Percentiles rank a stretch among this genome's conserved stretches.
Evolutionary conservation across 164 flowering plant species (phyloP).

Genomic region (Vitis rupestris): DNA sequence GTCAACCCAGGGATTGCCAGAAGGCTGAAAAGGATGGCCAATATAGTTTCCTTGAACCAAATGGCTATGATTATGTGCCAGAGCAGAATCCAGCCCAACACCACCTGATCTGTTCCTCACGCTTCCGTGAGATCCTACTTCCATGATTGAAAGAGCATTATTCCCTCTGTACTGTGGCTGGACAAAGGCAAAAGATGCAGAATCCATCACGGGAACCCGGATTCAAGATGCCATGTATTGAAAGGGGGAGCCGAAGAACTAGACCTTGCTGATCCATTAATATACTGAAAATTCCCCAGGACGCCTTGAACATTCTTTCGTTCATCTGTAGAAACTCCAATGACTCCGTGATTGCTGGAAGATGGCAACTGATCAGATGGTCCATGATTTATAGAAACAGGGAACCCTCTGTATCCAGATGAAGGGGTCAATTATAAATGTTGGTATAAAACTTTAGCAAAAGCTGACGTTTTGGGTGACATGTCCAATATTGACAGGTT

Average conservation of each 20-base stretch:
- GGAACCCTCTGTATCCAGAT: slow-evolving; percentile 34
- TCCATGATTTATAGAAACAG: slow-evolving; percentile 40
- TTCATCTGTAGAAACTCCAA: slow-evolving; percentile 46
- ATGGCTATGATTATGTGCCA: slow-evolving; percentile 37
- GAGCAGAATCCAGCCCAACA: slow-evolving; percentile 34
- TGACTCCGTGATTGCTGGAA: slow-evolving; percentile 40
- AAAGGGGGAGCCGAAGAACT: slow-evolving; percentile 45
- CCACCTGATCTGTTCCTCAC: slow-evolving; percentile 44
- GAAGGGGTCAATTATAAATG: slow-evolving; percentile 43
- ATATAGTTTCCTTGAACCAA: slow-evolving; percentile 44
- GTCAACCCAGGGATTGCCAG: slow-evolving; percentile 46
- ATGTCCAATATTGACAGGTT: too few relatives aligned
- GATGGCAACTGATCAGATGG: slow-evolving; percentile 44
- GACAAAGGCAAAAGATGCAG: slow-evolving; percentile 17
- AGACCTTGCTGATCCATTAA: slow-evolving; percentile 46
- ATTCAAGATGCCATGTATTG: slow-evolving; percentile 41
- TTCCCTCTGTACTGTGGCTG: slow-evolving; percentile 37
- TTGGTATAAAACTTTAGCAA: slow-evolving; percentile 1
- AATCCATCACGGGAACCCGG: slow-evolving; percentile 32
- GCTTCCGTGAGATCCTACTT: slow-evolving; percentile 38
- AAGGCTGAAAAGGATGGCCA: slow-evolving; percentile 43
- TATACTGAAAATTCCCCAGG: slow-evolving; percentile 34
- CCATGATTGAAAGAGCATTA: slow-evolving; percentile 27
- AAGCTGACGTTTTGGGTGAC: too few relatives aligned
- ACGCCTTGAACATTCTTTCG: slow-evolving; percentile 62